A percentile compares a stretch with the other conserved stretches of the same genome.
phyloP scores from a whole-genome alignment of 768 basidiomycete genomes.

The Omphalotus guepiniiformis region DNA sequence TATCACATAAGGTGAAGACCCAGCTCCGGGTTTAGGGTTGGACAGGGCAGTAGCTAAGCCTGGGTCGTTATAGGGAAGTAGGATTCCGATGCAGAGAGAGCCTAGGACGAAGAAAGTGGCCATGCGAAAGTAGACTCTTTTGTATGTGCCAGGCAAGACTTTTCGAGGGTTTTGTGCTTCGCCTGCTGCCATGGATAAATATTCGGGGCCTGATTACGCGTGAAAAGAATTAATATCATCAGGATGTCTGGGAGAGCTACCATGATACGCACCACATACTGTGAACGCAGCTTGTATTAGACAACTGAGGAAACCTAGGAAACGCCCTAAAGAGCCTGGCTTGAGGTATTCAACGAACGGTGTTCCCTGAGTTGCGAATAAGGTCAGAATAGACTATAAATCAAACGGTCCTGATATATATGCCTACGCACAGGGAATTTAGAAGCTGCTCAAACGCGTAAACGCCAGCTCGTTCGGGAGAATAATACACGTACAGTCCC shows the following conservation, averaged over 20 bases:
- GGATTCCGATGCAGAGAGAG: slow-evolving; percentile 66
- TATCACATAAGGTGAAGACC: slow-evolving; percentile 80
- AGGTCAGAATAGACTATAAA: too few relatives aligned
- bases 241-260: neutral
- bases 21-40: slow-evolving; percentile 46
- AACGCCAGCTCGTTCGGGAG: neutral
- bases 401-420: neutral
- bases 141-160: slow-evolving; percentile 67
- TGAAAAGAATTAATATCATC: neutral
- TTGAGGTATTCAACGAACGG: slow-evolving; percentile 56
- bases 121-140: slow-evolving; percentile 74
- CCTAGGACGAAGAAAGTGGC: slow-evolving; percentile 74
- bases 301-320: slow-evolving; percentile 60
- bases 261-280: slow-evolving; percentile 40
- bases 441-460: slow-evolving; percentile 26
- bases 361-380: slow-evolving; percentile 24
- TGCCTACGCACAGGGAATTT: slow-evolving; percentile 24
- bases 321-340: slow-evolving; percentile 47
- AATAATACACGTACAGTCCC: slow-evolving; percentile 35
- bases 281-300: slow-evolving; percentile 59
- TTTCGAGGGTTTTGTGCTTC: slow-evolving; percentile 68
- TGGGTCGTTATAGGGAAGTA: slow-evolving; percentile 70
- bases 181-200: slow-evolving; percentile 57
- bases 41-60: slow-evolving; percentile 47
- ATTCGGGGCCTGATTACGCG: slow-evolving; percentile 36